Conservation (phyloP, 495 filamentous ascomycete species). For the Trichoderma parareesei region DNA sequence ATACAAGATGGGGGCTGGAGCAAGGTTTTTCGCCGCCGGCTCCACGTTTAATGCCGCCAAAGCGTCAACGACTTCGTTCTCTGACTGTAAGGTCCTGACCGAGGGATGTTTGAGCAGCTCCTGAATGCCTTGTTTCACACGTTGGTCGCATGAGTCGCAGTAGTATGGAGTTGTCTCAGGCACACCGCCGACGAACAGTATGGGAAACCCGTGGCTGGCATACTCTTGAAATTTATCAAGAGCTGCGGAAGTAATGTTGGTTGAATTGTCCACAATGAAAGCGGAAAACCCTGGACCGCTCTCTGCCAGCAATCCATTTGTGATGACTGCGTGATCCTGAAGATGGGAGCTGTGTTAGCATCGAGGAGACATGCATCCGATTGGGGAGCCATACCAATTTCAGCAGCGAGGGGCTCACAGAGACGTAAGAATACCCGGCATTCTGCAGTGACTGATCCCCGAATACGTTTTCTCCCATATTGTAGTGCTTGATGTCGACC, state of each 20-base stretch:
- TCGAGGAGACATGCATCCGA: background rate
- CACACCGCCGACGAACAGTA: background rate
- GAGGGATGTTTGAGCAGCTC: constrained; percentile 1
- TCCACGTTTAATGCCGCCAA: background rate
- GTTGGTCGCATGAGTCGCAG: constrained; percentile 7
- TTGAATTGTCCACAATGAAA: constrained; percentile 9
- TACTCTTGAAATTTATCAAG: background rate
- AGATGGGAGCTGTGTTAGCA: background rate
- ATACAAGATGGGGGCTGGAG: constrained; percentile 2
- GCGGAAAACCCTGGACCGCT: constrained; percentile 6
- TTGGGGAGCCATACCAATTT: background rate
- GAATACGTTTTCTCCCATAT: constrained; percentile 9
- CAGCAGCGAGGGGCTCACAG: constrained; percentile 11
- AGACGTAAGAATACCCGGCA: constrained; percentile 7
- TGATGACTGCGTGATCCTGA: constrained; percentile 8
- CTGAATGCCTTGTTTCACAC: constrained; percentile 3
- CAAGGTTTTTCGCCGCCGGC: constrained; percentile 2
- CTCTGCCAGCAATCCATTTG: constrained; percentile 7
- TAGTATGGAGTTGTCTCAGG: constrained; percentile 10
- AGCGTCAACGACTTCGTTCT: constrained; percentile 3
- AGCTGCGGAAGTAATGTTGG: constrained; percentile 10
- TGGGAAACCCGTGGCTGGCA: constrained; percentile 9
- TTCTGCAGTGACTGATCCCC: constrained; percentile 9
- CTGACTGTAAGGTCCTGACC: background rate
- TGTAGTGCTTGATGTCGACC: constrained; percentile 12